A percentile compares a stretch with the other conserved stretches of the same genome.
These are phyloP conservation scores for Mortierella sp. DNA, from an alignment of 371 early-diverging fungal genomes.

Conservation along the genomic window DNA sequence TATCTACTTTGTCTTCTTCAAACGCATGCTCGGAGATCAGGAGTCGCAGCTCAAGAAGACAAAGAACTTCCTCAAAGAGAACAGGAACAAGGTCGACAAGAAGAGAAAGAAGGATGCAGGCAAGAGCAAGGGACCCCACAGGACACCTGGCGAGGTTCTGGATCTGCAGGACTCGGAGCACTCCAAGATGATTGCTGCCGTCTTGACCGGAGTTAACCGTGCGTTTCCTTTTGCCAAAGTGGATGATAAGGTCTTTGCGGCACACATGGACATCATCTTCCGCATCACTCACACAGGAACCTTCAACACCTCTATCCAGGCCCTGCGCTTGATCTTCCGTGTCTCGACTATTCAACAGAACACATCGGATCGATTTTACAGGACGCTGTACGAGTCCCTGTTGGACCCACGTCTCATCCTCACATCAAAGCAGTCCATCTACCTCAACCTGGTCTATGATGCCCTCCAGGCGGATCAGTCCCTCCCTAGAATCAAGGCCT, in stretches of 20 bases:
- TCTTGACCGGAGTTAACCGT: slow-evolving; percentile 95
- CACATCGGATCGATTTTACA: slow-evolving; percentile 88
- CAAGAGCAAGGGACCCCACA: slow-evolving; percentile 55
- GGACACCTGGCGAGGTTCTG: slow-evolving; percentile 52
- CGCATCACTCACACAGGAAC: slow-evolving; percentile 86
- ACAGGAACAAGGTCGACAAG: slow-evolving; percentile 50
- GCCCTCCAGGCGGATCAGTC: slow-evolving; percentile 83
- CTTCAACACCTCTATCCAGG: slow-evolving; percentile 93
- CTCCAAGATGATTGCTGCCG: slow-evolving; percentile 89
- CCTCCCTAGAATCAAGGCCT: slow-evolving; percentile 79
- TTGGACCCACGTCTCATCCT: slow-evolving; percentile 83
- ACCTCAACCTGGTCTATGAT: slow-evolving; percentile 90
- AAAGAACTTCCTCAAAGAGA: slow-evolving; percentile 53
- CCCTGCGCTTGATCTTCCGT: slow-evolving; percentile 89
- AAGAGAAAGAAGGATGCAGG: slow-evolving; percentile 60
- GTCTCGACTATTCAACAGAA: slow-evolving; percentile 66
- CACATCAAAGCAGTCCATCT: slow-evolving; percentile 92
- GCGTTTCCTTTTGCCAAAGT: slow-evolving; percentile 93
- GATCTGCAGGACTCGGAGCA: slow-evolving; percentile 73
- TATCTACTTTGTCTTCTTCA: slow-evolving; percentile 92
- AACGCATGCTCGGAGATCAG: slow-evolving; percentile 71
- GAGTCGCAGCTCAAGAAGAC: slow-evolving; percentile 64
- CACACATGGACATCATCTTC: slow-evolving; percentile 89
- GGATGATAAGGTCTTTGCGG: slow-evolving; percentile 78
- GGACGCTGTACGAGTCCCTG: slow-evolving; percentile 88